Evolutionary conservation across 345 rosid genomes (phyloP), one percentile per base, ranked within the genome.

Genomic region (Sisymbrium irio): DNA sequence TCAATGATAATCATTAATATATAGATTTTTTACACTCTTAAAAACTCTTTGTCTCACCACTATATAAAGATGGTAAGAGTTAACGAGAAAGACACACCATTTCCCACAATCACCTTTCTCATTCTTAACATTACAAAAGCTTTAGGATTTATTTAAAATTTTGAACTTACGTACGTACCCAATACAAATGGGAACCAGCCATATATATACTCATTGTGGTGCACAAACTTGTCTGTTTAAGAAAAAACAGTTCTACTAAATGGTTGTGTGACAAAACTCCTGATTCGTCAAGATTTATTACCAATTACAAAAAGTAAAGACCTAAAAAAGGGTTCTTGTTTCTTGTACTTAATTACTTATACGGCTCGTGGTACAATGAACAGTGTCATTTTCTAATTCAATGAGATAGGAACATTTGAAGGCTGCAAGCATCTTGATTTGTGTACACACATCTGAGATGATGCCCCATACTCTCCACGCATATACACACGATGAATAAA

Each of bases 331-430:
- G 35, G 12, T 22, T 45, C 40, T 73, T 73, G 58, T 73, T 73
- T 65, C 59, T 73, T 56, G 17, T 45, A 33, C 47, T 33, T 65
- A 22, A 55, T 65, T 65, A 13, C 60, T 56, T 41, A 46, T 27
- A 44, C 30, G 49, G 42, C 71, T 45, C 77, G 71, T 73, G 77
- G 36, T 25, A 57, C 44, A 65, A 45, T 73, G 72, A 73, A 73
- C 65, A 65, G 72, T 73, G 59, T 20, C 56, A n/a, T 64, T 73
- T 30, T 45, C 17, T 56, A 65, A 73, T 65, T 62, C 44, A 65
- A 35, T 65, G 71, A 65, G 41, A 73, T 15, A 32, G 44, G 27
- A 62, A 72, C 63, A 62, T 51, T 40, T 28, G 33, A 40, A 72
- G 58, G 64, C 41, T 41, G 22, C 33, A 44, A 55, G 71, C 65